Base-by-base conservation (phyloP, 345 rosid species). In the Eucalyptus marginata region DNA sequence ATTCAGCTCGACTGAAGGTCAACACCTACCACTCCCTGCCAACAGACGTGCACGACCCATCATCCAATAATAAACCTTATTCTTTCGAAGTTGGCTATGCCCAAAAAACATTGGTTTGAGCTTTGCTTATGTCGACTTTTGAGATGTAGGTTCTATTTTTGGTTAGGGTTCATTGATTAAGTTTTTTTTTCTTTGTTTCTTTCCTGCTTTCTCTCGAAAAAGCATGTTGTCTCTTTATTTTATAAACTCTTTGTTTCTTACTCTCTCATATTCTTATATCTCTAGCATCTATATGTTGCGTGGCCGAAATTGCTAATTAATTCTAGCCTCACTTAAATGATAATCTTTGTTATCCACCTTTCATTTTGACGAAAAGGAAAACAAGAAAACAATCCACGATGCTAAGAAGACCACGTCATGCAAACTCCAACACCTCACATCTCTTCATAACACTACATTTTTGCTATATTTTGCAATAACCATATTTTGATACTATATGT, bases 91-190 rank as follows among this genome's bases (percentile, higher is more conserved):
- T 64, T 64, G 18, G 76, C 76, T 7, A 15, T 64, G 36, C 20
- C 76, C 0, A 2, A n/a, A 64, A n/a, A 62, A 12, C 40, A n/a
- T 64, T 64, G 20, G 20, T 14, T n/a, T 64, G 40, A n/a, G 76
- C 76, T n/a, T 64, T 7, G 40, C 76, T n/a, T 14, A n/a, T 64
- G 20, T 64, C 40, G 17, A 64, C 36, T 64, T 64, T 64, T 15
- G 10, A n/a, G 36, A 64, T 14, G 36, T 64, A 2, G 40, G 76
- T 7, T 14, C 1, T n/a, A 0, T n/a, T 7, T n/a, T n/a, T 64
- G 3, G 76, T 64, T 14, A 64, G 76, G 76, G 20, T 64, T 7
- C 76, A 64, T 14, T 64, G 1, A n/a, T 6, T 1, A 62, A 27
- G 33, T 56, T 22, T 8, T 56, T n/a, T 56, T 56, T 54, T 8